These are phyloP conservation scores for Colletotrichum karsti DNA, from an alignment of 2,329 filamentous ascomycete species.

Conservation along the genomic window DNA sequence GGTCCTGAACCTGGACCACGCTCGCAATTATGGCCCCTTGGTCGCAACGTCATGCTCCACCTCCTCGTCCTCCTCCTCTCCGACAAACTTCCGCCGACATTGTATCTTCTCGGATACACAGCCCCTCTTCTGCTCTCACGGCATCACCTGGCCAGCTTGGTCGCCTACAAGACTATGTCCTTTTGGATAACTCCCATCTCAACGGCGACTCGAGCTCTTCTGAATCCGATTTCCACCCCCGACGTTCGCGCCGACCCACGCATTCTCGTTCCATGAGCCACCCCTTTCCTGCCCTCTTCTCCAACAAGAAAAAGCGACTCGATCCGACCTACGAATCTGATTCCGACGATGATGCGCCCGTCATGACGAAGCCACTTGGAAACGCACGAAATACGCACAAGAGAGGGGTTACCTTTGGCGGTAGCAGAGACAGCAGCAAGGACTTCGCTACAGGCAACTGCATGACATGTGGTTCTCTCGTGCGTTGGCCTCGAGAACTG, in stretches of 20 bases:
- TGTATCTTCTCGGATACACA: constrained; percentile 46
- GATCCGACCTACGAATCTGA: constrained; percentile 43
- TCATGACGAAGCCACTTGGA: constrained; percentile 34
- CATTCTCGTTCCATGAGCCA: constrained; percentile 80
- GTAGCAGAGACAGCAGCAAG: constrained; percentile 54
- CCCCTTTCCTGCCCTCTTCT: constrained; percentile 78
- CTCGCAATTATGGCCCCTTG: constrained; percentile 43
- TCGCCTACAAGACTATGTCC: constrained; percentile 34
- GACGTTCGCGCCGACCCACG: constrained; percentile 33
- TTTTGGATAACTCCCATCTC: constrained; percentile 31
- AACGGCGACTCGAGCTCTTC: constrained; percentile 53
- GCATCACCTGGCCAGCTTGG: constrained; percentile 28
- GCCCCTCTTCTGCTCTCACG: constrained; percentile 37
- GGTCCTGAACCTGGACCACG: constrained; percentile 10
- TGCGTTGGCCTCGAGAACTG: constrained; percentile 80
- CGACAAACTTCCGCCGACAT: constrained; percentile 37
- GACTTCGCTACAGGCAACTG: constrained; percentile 78
- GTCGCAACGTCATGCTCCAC: constrained; percentile 32
- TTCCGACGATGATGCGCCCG: constrained; percentile 40
- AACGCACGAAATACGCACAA: constrained; percentile 40
- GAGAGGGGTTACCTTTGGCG: constrained; percentile 41
- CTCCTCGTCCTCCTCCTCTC: constrained; percentile 26
- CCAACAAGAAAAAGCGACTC: constrained; percentile 65
- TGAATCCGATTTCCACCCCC: constrained; percentile 49
- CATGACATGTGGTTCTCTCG: constrained; percentile 84